Evolutionary conservation across 176 grass and related monocot species (phyloP).

Genomic region (Dactylis glomerata): DNA sequence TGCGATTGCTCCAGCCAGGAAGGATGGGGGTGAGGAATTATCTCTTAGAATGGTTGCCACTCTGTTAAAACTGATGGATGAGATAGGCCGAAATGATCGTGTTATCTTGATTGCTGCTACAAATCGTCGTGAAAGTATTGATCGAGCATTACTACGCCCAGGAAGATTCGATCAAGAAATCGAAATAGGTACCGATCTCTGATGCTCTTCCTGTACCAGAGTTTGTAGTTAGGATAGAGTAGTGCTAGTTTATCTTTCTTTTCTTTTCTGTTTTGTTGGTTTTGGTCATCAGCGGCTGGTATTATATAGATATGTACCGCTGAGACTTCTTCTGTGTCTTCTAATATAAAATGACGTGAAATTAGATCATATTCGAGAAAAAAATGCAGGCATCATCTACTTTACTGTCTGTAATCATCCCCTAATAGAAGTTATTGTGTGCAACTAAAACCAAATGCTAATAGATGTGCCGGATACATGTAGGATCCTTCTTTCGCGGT

Average conservation of each 20-base stretch:
- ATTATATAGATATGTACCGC: not conserved
- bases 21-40: conserved; percentile 74
- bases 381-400: not conserved
- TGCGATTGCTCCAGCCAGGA: conserved; percentile 90
- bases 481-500: not conserved
- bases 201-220: conserved; percentile 20
- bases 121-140: conserved; percentile 84
- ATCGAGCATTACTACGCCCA: conserved; percentile 66
- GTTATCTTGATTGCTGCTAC: conserved; percentile 86
- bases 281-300: not conserved
- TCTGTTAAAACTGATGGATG: conserved; percentile 91
- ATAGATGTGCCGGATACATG: conserved; percentile 10
- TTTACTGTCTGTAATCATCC: not conserved
- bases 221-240: not conserved
- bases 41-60: conserved; percentile 90
- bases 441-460: not conserved
- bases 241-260: not conserved
- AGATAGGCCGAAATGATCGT: conserved; percentile 65
- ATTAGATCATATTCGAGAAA: not conserved
- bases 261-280: not conserved
- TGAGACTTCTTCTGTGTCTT: not conserved
- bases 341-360: not conserved
- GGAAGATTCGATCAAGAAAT: conserved; percentile 90
- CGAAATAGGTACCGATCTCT: conserved; percentile 74
- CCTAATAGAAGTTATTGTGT: not conserved